Base-by-base conservation (phyloP, 1,284 basidiomycete species). In the Ceratobasidium sp. region DNA sequence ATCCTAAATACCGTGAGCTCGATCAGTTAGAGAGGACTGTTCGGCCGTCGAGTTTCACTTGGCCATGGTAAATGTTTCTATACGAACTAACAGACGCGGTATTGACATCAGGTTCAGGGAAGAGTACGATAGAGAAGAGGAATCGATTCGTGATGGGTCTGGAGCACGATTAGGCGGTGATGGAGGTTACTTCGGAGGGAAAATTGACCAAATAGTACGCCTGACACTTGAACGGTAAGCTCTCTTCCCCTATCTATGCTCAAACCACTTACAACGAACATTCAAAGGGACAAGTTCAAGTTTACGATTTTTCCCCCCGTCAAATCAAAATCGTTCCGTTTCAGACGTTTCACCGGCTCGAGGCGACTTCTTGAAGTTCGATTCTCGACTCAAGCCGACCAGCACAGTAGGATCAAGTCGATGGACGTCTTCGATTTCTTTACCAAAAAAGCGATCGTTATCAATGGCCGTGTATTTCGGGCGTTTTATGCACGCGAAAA, bases 381-480 rank as follows among this genome's bases (percentile, higher is more conserved):
- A 23, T 43, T 75, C n/a, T 62, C 65, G 36, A 39, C 36, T 39
- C 36, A 39, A 1, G 67, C 65, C 10, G 28, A n/a, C n/a, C n/a
- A 72, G n/a, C 52, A 28, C 39, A 32, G 36, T 30, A 9, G n/a
- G 43, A n/a, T 53, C 32, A 8, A 32, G 59, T 2, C 14, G 32
- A 0, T 28, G 57, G 21, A 57, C 21, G 16, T 32, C 9, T 26
- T 71, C 4, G 32, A 52, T 34, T 70, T 57, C 8, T 48, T 53
- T n/a, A 46, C 71, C 3, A 46, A 67, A 18, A 41, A 72, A 16
- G 67, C 48, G 2, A 30, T 65, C 23, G 59, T 75, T 18, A 70
- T 75, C 23, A 72, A 72, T 39, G 74, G 74, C 0, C 65, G 72
- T 1, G 46, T 75, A 14, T 75, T 73, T 59, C 67, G 74, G 4